Evolutionary conservation across 1,139 yeast genomes (phyloP), one percentile per base, ranked within the genome.

Genomic region (Saccharomycopsis phalli): DNA sequence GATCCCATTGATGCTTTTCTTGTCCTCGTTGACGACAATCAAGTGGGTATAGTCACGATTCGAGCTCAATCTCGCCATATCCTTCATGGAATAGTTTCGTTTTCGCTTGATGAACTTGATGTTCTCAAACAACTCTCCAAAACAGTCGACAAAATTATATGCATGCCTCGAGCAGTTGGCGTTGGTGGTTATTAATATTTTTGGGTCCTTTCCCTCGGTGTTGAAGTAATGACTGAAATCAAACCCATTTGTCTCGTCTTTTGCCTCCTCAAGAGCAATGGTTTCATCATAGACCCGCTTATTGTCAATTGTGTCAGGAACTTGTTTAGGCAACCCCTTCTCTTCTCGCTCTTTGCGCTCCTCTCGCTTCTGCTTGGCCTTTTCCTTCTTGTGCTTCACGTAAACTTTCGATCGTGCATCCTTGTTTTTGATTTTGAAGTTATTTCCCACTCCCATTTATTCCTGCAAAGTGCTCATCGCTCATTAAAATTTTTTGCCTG

Each of bases 211-310:
- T 11, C 29, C 29, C 26, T 74, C 69, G 38, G 71, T 71, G 34
- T 61, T 58, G 55, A 83, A 83, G 54, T 80, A 79, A 27, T 66
- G 63, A 34, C 68, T 72, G 59, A 84, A 82, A 51, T 62, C 47
- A 28, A 6, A 13, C 29, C 8, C n/a, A 16, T 13, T 28, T 22
- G 20, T n/a, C 16, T 20, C 19, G 19, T 20, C 31, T 6, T 37
- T 31, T 16, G 8, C 38, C 6, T 53, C 45, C 46, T 51, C 48
- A 51, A 49, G 53, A 21, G 54, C 57, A 13, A 87, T 81, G 1
- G 96, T 84, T 59, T 91, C 97, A 60, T 91, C 98, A 51, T 61
- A 91, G 0, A 81, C 93, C 57, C 98, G 69, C 67, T 84, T 86
- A 45, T 77, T 71, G 53, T 91, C 98, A 41, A 88, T 77, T 5